Percentiles rank a stretch among this genome's conserved stretches.
phyloP scores from a whole-genome alignment of 106 monocot genomes.

The Posidonia australis region DNA sequence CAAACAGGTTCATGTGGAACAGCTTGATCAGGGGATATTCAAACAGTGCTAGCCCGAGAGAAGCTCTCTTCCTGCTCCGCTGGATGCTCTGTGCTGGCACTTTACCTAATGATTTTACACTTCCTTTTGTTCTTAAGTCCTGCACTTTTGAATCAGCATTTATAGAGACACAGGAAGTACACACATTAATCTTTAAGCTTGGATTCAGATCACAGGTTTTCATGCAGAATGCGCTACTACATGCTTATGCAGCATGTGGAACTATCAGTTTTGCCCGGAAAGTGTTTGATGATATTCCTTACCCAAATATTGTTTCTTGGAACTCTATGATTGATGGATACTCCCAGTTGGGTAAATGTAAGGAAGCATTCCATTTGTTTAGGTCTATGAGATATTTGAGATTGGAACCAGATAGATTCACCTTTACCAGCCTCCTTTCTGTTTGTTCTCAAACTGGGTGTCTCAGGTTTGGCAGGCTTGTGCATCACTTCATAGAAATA shows the following conservation, averaged over 20 bases:
- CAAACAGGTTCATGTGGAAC: constrained; percentile 58
- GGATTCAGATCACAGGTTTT: constrained; percentile 53
- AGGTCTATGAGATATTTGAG: constrained; percentile 29
- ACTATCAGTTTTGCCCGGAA: constrained; percentile 7
- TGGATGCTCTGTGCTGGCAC: constrained; percentile 37
- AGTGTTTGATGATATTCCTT: constrained; percentile 58
- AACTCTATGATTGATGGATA: constrained; percentile 71
- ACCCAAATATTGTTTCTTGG: constrained; percentile 48
- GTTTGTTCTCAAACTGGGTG: constrained; percentile 27
- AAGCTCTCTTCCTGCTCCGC: constrained; percentile 31
- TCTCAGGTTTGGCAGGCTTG: constrained; percentile 21
- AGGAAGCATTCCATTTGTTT: constrained; percentile 25
- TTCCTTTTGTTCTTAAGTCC: constrained; percentile 60
- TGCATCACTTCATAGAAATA: constrained; percentile 27
- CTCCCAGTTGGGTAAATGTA: constrained; percentile 22
- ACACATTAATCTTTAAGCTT: constrained; percentile 38
- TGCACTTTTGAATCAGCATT: constrained; percentile 16
- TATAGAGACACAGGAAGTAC: constrained; percentile 10
- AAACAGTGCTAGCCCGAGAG: constrained; percentile 10
- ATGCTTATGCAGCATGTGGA: constrained; percentile 28
- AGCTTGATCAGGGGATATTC: constrained; percentile 46
- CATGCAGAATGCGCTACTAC: constrained; percentile 54
- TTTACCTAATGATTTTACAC: constrained; percentile 51
- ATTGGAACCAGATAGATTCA: constrained; percentile 40
- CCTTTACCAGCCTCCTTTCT: constrained; percentile 49